Evolutionary conservation across 2,329 filamentous ascomycete genomes (phyloP).

Genomic region (Ilyonectria mors-panacis): DNA sequence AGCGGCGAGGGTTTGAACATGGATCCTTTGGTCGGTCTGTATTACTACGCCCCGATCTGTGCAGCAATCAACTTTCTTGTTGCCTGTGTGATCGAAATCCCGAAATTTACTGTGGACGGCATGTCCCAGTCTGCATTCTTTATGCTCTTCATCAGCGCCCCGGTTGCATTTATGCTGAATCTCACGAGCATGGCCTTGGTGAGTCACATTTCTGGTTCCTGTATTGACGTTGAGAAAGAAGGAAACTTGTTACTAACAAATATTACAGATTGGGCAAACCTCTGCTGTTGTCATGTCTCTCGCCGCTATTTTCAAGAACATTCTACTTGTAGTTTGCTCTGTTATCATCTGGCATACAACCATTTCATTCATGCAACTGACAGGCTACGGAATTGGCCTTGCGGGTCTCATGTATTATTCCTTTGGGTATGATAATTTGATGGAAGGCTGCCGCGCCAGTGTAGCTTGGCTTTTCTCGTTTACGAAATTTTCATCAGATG

Average conservation of each 20-base stretch:
- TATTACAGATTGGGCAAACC: constrained; percentile 82
- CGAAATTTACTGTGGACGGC: constrained; percentile 74
- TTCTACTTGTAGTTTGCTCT: constrained; percentile 81
- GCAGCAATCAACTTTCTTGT: constrained; percentile 82
- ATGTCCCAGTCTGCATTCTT: constrained; percentile 74
- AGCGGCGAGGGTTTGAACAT: constrained; percentile 83
- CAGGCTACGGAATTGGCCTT: constrained; percentile 81
- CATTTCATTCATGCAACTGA: constrained; percentile 77
- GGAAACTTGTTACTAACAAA: constrained; percentile 28
- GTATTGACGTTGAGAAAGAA: constrained; percentile 1
- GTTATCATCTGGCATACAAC: constrained; percentile 83
- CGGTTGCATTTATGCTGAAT: constrained; percentile 83
- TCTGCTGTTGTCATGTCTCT: constrained; percentile 87
- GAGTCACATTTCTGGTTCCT: constrained; percentile 54
- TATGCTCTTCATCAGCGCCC: constrained; percentile 78
- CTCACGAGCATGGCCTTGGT: constrained; percentile 86
- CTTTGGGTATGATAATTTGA: constrained; percentile 50
- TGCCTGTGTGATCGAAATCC: constrained; percentile 76
- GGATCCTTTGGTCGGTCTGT: constrained; percentile 87
- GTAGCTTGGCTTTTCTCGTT: not conserved
- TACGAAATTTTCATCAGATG: not conserved
- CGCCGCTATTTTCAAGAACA: constrained; percentile 87
- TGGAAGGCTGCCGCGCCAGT: not conserved
- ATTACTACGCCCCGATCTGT: constrained; percentile 90
- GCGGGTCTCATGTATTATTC: constrained; percentile 64